A percentile compares a stretch with the other conserved stretches of the same genome.
phyloP scores from a whole-genome alignment of 1,284 basidiomycete genomes.

The Cutaneotrichosporon sp. region DNA sequence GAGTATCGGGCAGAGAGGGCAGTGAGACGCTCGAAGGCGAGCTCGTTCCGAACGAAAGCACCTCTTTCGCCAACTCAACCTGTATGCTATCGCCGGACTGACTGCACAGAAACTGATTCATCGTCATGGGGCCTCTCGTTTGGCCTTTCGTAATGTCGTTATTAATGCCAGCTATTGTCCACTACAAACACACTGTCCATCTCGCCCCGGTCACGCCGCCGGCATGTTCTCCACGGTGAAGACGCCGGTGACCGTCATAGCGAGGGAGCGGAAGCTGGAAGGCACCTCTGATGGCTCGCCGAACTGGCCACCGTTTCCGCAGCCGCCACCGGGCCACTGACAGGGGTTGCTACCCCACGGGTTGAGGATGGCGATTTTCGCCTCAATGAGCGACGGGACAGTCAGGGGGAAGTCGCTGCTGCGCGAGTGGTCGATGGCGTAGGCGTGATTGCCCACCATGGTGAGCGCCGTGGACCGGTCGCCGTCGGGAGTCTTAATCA shows the following conservation, averaged over 20 bases:
- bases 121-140: no score
- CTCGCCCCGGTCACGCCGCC: not conserved
- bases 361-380: conserved; percentile 10
- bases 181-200: no score
- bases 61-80: no score
- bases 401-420: conserved; percentile 6
- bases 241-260: conserved; percentile 9
- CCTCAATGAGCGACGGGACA: not conserved
- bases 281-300: conserved; percentile 9
- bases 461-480: conserved; percentile 8
- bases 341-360: conserved; percentile 22
- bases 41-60: no score
- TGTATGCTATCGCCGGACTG: no score
- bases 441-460: conserved; percentile 19
- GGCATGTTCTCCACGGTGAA: conserved; percentile 17
- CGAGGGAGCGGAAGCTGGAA: conserved; percentile 13
- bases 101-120: no score
- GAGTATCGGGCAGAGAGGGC: no score
- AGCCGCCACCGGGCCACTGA: conserved; percentile 8
- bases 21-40: no score
- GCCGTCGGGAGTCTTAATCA: conserved; percentile 3
- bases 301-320: conserved; percentile 5
- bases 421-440: conserved; percentile 12
- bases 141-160: no score
- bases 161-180: no score